Evolutionary conservation across 441 rosid genomes (phyloP), one percentile per base, ranked within the genome.

Genomic region (Aleurites moluccanus): DNA sequence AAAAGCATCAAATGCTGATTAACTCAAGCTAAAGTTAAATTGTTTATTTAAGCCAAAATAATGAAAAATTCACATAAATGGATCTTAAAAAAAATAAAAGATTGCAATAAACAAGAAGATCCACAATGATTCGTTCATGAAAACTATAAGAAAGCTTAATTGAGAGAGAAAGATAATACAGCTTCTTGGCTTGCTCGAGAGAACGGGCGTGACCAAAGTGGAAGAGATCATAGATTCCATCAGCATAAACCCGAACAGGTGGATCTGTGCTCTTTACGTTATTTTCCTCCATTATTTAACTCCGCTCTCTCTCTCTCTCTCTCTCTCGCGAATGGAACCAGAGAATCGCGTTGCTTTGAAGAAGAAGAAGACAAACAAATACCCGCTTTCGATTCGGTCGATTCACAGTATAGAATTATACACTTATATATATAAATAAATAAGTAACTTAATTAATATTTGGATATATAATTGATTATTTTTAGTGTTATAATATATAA

Each of bases 161-260:
- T 38, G 40, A 38, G 15, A 50, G 40, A 53, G 4, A 61, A 10
- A 10, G 56, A 64, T n/a, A 57, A 25, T 74, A 93, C 98, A 84
- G 78, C 85, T 90, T 90, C 86, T 93, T 93, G 77, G 98, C 98
- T 76, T 93, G 97, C 67, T 93, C 98, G 70, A 93, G 97, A 33
- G 98, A 87, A 68, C 96, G 87, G 76, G 98, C 97, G 78, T 90
- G 98, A 67, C 98, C 98, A 47, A 86, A 93, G 75, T 93, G 98
- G 84, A 93, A 91, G 79, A 93, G 96, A 90, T 93, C 98, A 83
- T 93, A 93, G 90, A 93, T 93, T 80, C 98, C 98, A 68, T 91
- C 98, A 28, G 98, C 95, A 79, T 91, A 93, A 56, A 91, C 93
- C 3, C 98, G 86, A 63, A 90, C 83, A 6, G 91, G 72, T 13